Evolutionary conservation across 2,329 filamentous ascomycete genomes (phyloP).

Genomic region (Calonectria ilicicola): DNA sequence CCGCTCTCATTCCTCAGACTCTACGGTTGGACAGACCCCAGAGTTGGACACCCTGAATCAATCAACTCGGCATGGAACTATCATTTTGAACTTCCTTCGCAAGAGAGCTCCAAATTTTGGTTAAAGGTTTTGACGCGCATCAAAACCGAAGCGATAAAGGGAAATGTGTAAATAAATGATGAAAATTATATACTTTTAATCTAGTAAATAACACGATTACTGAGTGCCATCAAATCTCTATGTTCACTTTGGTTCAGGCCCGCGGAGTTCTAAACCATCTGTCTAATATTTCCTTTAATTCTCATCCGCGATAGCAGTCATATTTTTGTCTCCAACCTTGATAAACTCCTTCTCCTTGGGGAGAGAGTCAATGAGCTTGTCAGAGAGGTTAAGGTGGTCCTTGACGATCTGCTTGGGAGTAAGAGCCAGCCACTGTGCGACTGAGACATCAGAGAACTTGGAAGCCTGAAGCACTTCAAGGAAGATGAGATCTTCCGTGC

Average conservation of each 20-base stretch:
- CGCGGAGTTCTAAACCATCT: not conserved
- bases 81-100: no score
- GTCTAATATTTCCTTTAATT: not conserved
- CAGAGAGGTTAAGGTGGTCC: slow-evolving; percentile 1
- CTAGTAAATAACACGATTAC: not conserved
- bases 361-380: slow-evolving; percentile 6
- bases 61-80: no score
- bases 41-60: no score
- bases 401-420: slow-evolving; percentile 15
- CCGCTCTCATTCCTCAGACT: no score
- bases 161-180: no score
- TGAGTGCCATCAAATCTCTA: not conserved
- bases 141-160: no score
- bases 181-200: not conserved
- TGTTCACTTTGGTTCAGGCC: not conserved
- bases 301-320: slow-evolving; percentile 5
- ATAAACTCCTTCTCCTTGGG: slow-evolving; percentile 17
- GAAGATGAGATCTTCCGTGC: slow-evolving; percentile 14
- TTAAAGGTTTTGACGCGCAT: no score
- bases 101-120: no score
- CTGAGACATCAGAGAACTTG: slow-evolving; percentile 13
- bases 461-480: slow-evolving; percentile 6
- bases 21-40: no score
- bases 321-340: not conserved
- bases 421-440: slow-evolving; percentile 13